These are phyloP conservation scores for Tetrahymena thermophila DNA, from an alignment of 73 alveolate species.

Conservation along the genomic window DNA sequence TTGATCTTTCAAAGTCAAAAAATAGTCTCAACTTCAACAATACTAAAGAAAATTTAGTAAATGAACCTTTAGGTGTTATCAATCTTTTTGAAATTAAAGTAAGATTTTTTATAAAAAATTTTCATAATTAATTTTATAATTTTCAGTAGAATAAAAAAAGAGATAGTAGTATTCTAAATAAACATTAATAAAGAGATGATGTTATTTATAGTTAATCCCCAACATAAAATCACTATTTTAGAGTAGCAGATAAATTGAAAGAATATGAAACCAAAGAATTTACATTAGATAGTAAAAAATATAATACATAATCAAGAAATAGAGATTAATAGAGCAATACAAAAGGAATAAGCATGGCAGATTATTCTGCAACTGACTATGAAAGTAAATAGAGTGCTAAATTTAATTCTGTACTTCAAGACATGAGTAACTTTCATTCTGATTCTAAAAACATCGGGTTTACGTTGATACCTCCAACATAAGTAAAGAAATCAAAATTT, in stretches of 20 bases:
- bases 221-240: not conserved
- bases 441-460: not conserved
- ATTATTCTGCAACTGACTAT: not conserved
- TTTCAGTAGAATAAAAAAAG: not conserved
- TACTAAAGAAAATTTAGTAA: not conserved
- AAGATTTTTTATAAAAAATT: not conserved
- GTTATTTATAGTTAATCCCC: not conserved
- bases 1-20: not conserved
- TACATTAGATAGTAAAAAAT: not conserved
- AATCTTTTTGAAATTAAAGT: not conserved
- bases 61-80: not conserved
- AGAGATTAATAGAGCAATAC: not conserved
- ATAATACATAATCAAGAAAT: not conserved
- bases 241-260: not conserved
- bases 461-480: not conserved
- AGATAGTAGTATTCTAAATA: not conserved
- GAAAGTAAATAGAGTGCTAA: not conserved
- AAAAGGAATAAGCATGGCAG: not conserved
- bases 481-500: not conserved
- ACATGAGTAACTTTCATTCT: not conserved
- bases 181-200: not conserved
- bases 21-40: not conserved
- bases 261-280: not conserved
- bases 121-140: not conserved
- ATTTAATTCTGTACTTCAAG: not conserved